Conservation (phyloP, 2,329 filamentous ascomycete species). For the Cadophora malorum region DNA sequence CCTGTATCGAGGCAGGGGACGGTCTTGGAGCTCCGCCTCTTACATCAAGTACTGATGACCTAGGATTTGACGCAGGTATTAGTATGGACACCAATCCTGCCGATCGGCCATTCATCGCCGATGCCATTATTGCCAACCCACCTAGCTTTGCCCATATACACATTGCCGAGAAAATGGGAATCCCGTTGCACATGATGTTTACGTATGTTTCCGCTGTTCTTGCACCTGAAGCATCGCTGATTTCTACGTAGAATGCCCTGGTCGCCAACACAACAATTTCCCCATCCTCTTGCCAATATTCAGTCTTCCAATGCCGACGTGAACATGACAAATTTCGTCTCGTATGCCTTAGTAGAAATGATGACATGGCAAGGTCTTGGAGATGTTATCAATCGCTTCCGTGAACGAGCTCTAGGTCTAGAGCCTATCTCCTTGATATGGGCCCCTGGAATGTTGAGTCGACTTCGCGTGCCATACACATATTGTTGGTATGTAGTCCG, state of each 20-base stretch:
- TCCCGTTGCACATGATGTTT: conserved; percentile 86
- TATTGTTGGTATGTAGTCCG: conserved; percentile 75
- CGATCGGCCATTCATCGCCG: conserved; percentile 75
- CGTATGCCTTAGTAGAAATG: conserved; percentile 73
- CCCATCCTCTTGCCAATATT: conserved; percentile 73
- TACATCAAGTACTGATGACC: conserved; percentile 37
- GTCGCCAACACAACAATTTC: conserved; percentile 73
- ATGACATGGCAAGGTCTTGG: conserved; percentile 81
- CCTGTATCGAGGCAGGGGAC: conserved; percentile 80
- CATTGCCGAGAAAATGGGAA: conserved; percentile 75
- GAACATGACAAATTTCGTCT: conserved; percentile 70
- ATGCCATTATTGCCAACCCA: conserved; percentile 80
- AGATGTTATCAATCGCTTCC: conserved; percentile 88
- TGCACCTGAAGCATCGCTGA: conserved; percentile 10
- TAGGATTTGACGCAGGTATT: conserved; percentile 43
- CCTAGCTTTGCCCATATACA: conserved; percentile 80
- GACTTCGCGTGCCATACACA: conserved; percentile 81
- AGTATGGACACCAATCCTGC: conserved; percentile 44
- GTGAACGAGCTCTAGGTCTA: conserved; percentile 75
- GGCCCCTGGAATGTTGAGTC: conserved; percentile 79
- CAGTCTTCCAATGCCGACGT: conserved; percentile 68
- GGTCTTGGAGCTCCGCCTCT: conserved; percentile 50
- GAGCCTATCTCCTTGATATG: conserved; percentile 81
- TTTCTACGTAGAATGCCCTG: conserved; percentile 64
- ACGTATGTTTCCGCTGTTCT: conserved; percentile 62